A percentile compares a stretch with the other conserved stretches of the same genome.
Evolutionary conservation across 1,139 yeast species (phyloP).

Genomic region (Geotrichum siamense): DNA sequence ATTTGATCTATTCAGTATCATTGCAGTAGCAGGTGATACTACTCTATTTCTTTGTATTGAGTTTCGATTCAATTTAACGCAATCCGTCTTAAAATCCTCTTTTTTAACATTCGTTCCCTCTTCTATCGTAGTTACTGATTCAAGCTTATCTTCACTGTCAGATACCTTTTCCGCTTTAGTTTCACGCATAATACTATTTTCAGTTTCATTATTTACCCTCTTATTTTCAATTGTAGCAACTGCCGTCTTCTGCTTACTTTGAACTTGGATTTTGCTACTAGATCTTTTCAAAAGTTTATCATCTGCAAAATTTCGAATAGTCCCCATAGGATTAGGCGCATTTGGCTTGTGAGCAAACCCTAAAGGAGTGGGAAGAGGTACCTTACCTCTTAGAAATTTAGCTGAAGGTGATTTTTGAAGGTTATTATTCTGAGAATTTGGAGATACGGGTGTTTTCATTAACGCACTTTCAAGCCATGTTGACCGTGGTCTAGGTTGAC

Average conservation of each 20-base stretch:
- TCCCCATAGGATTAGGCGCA: conserved; percentile 11
- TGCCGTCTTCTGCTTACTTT: too few species aligned
- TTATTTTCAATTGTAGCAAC: neutral
- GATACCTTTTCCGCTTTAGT: neutral
- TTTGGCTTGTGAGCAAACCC: conserved; percentile 4
- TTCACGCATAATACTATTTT: neutral
- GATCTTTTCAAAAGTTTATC: conserved; percentile 7
- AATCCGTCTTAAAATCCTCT: neutral
- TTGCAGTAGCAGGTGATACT: conserved; percentile 16
- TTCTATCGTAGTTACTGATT: too few species aligned
- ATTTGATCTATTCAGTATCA: conserved; percentile 13
- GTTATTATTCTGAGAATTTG: conserved; percentile 1
- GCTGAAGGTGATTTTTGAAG: conserved; percentile 6
- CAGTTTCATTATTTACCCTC: neutral
- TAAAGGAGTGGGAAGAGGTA: conserved; percentile 13
- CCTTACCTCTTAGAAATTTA: conserved; percentile 13
- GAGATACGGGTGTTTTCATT: conserved; percentile 22
- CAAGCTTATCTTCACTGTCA: too few species aligned
- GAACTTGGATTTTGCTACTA: neutral
- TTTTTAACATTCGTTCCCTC: neutral
- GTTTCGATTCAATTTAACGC: neutral
- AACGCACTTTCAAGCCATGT: conserved; percentile 32
- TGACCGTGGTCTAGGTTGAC: conserved; percentile 26
- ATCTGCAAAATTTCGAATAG: conserved; percentile 8
- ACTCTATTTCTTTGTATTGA: conserved; percentile 8